These are phyloP conservation scores for Lagenidium giganteum DNA, from an alignment of 352 stramenopile genomes.

Conservation along the genomic window DNA sequence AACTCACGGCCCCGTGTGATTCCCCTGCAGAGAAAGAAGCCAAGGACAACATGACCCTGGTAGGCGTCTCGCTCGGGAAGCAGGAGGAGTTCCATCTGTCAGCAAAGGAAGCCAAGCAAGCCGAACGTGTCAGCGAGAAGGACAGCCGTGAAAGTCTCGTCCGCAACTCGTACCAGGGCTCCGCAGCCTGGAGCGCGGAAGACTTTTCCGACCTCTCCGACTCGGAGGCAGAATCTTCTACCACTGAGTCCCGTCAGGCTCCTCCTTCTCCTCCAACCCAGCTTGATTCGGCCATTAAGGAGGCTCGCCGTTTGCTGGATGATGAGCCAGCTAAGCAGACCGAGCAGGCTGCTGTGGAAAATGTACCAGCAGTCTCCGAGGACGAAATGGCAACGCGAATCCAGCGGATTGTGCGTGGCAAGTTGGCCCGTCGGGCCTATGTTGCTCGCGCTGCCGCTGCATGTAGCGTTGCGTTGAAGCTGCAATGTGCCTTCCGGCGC, in stretches of 20 bases:
- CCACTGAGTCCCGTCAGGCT: slow-evolving; percentile 2
- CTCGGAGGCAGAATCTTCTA: slow-evolving; percentile 4
- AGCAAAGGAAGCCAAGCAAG: slow-evolving; percentile 9
- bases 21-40: slow-evolving; percentile 9
- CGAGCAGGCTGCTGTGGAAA: no score
- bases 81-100: slow-evolving; percentile 15
- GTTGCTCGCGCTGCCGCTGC: no score
- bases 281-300: no score
- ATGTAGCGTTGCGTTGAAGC: slow-evolving; percentile 17
- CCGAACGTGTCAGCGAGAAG: slow-evolving; percentile 16
- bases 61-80: slow-evolving; percentile 10
- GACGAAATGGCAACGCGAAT: slow-evolving; percentile 42
- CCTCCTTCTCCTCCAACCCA: no score
- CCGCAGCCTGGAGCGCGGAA: slow-evolving; percentile 5
- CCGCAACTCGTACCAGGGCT: slow-evolving; percentile 13
- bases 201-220: slow-evolving; percentile 15
- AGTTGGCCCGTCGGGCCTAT: slow-evolving; percentile 28
- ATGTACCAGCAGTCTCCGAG: slow-evolving; percentile 18
- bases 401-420: slow-evolving; percentile 32
- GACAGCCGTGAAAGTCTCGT: slow-evolving; percentile 14
- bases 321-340: no score
- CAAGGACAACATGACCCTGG: slow-evolving; percentile 16
- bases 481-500: slow-evolving; percentile 23
- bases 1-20: no score
- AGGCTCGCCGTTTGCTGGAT: no score